Conservation (phyloP, 345 rosid genomes). For the Citrus hindsii region DNA sequence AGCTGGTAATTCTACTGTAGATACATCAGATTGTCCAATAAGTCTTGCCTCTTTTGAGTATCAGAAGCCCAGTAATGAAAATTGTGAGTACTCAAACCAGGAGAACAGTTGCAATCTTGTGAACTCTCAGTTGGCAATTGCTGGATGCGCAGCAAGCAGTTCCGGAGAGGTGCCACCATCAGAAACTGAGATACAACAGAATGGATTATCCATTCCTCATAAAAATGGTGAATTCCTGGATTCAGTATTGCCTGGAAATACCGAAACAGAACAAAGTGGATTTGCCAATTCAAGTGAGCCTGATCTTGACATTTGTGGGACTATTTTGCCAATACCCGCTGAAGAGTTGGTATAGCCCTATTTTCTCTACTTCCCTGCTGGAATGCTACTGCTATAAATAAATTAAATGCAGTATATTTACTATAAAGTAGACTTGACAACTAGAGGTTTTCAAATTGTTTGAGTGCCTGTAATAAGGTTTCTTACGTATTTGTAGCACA, state of each 20-base stretch:
- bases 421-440: background rate
- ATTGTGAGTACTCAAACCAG: conserved; percentile 35
- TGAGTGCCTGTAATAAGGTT: background rate
- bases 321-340: conserved; percentile 33
- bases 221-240: conserved; percentile 27
- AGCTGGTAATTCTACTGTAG: conserved; percentile 33
- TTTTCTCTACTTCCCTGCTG: background rate
- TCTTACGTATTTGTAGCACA: background rate
- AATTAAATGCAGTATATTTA: background rate
- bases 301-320: conserved; percentile 29
- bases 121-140: conserved; percentile 25
- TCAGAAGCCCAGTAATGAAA: conserved; percentile 31
- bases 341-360: conserved; percentile 51
- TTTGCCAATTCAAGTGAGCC: conserved; percentile 38
- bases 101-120: conserved; percentile 32
- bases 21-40: conserved; percentile 33
- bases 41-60: conserved; percentile 27
- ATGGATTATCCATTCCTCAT: conserved; percentile 17
- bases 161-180: conserved; percentile 39
- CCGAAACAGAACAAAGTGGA: conserved; percentile 26
- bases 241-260: conserved; percentile 28
- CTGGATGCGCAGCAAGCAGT: conserved; percentile 31
- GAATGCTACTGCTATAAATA: background rate
- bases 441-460: background rate
- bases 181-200: conserved; percentile 33